Evolutionary conservation across 257 asterid genomes (phyloP).

Genomic region (Penstemon eatonii): DNA sequence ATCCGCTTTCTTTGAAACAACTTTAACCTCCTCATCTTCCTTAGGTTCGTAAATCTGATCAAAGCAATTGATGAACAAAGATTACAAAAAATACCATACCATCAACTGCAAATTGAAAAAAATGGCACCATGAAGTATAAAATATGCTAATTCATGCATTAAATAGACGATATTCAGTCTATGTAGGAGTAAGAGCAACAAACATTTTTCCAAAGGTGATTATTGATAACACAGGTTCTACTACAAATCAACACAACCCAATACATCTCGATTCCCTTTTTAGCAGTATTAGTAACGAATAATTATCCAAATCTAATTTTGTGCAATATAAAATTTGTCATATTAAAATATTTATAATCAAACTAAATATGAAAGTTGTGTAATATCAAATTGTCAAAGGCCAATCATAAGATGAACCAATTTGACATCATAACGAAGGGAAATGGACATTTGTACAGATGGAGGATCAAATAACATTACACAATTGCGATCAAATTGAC

Average conservation of each 20-base stretch:
- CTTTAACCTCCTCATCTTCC: conserved; percentile 83
- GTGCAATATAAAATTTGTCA: no score
- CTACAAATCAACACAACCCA: not conserved
- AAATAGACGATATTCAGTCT: conserved; percentile 17
- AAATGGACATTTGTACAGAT: not conserved
- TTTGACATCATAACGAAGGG: not conserved
- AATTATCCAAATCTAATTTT: not conserved
- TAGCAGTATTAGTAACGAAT: not conserved
- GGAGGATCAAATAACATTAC: not conserved
- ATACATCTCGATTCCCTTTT: not conserved
- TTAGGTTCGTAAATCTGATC: conserved; percentile 77
- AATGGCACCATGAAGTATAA: not conserved
- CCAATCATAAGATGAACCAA: no score
- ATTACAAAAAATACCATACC: conserved; percentile 13
- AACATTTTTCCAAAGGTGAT: conserved; percentile 4
- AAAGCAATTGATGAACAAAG: conserved; percentile 24
- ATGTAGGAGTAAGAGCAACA: not conserved
- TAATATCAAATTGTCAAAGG: no score
- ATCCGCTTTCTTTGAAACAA: conserved; percentile 60
- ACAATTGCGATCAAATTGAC: not conserved
- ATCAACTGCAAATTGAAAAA: conserved; percentile 8
- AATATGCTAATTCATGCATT: not conserved
- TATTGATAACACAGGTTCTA: not conserved
- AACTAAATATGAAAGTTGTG: no score
- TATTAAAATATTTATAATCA: no score